Evolutionary conservation across 352 stramenopile species (phyloP).

Genomic region (Pythium scleroteichum): DNA sequence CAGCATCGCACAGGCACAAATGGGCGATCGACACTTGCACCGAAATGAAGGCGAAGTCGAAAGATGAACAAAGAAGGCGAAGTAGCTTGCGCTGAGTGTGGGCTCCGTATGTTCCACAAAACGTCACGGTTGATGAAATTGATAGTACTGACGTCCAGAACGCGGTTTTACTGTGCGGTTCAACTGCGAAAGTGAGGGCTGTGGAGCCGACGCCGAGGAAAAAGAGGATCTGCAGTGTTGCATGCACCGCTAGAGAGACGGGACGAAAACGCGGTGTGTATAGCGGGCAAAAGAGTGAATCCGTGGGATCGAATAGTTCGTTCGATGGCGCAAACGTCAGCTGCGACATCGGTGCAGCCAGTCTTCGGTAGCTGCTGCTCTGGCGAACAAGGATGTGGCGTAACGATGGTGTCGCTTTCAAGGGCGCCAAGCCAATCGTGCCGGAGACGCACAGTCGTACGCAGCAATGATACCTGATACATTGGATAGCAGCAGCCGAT

Average conservation of each 20-base stretch:
- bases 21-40: constrained; percentile 21
- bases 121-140: not conserved
- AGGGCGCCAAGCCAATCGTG: not conserved
- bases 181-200: no score
- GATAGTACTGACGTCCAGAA: no score
- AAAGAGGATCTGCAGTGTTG: not conserved
- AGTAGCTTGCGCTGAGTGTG: constrained; percentile 23
- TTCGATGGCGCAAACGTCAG: not conserved
- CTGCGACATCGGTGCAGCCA: not conserved
- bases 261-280: not conserved
- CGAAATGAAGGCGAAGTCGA: constrained; percentile 35
- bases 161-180: no score
- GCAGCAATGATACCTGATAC: constrained; percentile 31
- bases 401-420: not conserved
- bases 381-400: constrained; percentile 6
- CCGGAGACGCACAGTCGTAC: constrained; percentile 10
- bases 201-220: no score
- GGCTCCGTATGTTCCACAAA: not conserved
- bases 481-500: constrained; percentile 13
- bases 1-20: constrained; percentile 24
- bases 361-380: not conserved
- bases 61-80: constrained; percentile 21
- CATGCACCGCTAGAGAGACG: not conserved
- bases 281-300: not conserved
- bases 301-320: not conserved